Evolutionary conservation across 139 green algal genomes (phyloP).

Genomic region (Trebouxia sp.): DNA sequence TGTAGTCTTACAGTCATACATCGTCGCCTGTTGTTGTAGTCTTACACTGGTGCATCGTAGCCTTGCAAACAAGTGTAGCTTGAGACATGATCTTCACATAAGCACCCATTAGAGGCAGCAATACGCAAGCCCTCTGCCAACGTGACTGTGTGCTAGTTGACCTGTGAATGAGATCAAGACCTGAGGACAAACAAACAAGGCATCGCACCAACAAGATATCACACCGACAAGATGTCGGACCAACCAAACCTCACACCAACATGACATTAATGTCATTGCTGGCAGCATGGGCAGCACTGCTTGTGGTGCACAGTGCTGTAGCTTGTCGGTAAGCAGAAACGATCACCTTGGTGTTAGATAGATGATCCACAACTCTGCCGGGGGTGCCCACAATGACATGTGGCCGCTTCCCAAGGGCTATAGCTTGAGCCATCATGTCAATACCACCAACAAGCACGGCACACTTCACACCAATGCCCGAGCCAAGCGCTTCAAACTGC

Average conservation of each 20-base stretch:
- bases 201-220: background rate
- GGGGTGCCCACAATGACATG: conserved; percentile 97
- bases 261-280: too few relatives aligned
- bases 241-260: too few relatives aligned
- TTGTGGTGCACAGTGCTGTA: too few relatives aligned
- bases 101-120: too few relatives aligned
- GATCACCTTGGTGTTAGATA: conserved; percentile 96
- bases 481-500: conserved; percentile 96
- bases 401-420: conserved; percentile 88
- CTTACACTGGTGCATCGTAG: background rate
- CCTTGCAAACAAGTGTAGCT: too few relatives aligned
- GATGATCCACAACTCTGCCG: conserved; percentile 96
- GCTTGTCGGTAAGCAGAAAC: too few relatives aligned
- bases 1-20: too few relatives aligned
- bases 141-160: too few relatives aligned
- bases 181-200: background rate
- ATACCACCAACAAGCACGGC: conserved; percentile 95
- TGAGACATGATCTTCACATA: too few relatives aligned
- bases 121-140: too few relatives aligned
- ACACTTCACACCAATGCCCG: conserved; percentile 83
- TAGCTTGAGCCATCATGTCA: conserved; percentile 97
- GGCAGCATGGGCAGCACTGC: too few relatives aligned
- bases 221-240: background rate
- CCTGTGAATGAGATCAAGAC: background rate
- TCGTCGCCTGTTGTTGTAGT: too few relatives aligned